phyloP scores from a whole-genome alignment of 2,329 filamentous ascomycete genomes.

The Fusarium sp. region DNA sequence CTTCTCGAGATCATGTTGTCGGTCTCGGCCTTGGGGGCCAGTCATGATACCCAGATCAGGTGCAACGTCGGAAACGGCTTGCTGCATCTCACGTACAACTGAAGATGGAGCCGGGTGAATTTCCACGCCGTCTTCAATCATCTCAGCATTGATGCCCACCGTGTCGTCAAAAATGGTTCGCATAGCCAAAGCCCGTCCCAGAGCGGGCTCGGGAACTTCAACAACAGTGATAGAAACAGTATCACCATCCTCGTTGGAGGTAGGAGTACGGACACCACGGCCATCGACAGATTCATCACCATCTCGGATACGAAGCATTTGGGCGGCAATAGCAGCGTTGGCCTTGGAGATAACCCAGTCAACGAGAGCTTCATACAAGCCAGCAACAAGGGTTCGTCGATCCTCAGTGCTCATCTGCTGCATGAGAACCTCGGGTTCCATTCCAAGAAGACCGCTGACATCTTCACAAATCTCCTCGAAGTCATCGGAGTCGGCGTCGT shows the following conservation, averaged over 20 bases:
- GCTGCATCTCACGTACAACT: slow-evolving; percentile 86
- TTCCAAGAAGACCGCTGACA: slow-evolving; percentile 83
- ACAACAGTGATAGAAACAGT: slow-evolving; percentile 90
- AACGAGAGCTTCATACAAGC: slow-evolving; percentile 91
- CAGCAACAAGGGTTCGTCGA: slow-evolving; percentile 82
- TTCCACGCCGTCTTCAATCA: slow-evolving; percentile 95
- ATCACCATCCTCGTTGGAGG: slow-evolving; percentile 78
- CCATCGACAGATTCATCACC: slow-evolving; percentile 76
- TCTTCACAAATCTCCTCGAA: slow-evolving; percentile 91
- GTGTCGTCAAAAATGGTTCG: slow-evolving; percentile 92
- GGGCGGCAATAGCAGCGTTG: slow-evolving; percentile 82
- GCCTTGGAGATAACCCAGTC: slow-evolving; percentile 94
- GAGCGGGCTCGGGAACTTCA: slow-evolving; percentile 80
- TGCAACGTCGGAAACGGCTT: slow-evolving; percentile 79
- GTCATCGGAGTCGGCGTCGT: slow-evolving; percentile 83
- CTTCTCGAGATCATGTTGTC: slow-evolving; percentile 82
- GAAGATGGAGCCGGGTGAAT: slow-evolving; percentile 79
- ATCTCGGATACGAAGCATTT: slow-evolving; percentile 75
- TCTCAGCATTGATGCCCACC: slow-evolving; percentile 94
- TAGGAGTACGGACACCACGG: slow-evolving; percentile 70
- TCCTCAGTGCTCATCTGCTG: slow-evolving; percentile 86
- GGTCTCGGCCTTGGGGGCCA: slow-evolving; percentile 74
- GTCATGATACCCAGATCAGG: slow-evolving; percentile 81
- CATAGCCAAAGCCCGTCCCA: slow-evolving; percentile 90
- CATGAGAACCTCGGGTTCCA: slow-evolving; percentile 85